Percentiles rank a stretch among this genome's conserved stretches.
phyloP scores from a whole-genome alignment of 257 asterid genomes.

The Nicotiana benthamiana region DNA sequence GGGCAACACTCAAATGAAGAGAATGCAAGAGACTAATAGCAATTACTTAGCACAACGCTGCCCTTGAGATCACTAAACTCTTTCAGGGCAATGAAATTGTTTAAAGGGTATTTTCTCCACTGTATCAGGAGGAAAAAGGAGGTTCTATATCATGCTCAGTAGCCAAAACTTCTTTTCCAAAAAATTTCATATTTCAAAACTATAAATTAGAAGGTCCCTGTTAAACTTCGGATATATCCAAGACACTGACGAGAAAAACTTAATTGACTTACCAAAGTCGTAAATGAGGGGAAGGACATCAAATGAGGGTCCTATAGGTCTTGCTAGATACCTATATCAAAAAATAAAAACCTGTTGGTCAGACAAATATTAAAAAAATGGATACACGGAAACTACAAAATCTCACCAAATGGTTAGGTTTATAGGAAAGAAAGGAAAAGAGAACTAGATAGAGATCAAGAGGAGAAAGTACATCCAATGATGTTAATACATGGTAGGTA shows the following conservation, averaged over 20 bases:
- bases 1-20: constrained; percentile 15
- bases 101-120: neutral
- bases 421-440: neutral
- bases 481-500: neutral
- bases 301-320: constrained; percentile 55
- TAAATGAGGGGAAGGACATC: constrained; percentile 49
- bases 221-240: constrained; percentile 10
- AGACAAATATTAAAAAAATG: constrained; percentile 20
- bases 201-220: constrained; percentile 8
- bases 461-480: constrained; percentile 1
- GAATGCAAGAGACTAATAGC: constrained; percentile 7
- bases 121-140: neutral
- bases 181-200: neutral
- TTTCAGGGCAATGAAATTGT: neutral
- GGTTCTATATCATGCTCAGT: neutral
- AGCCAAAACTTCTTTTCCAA: neutral
- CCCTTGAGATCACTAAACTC: neutral
- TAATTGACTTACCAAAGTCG: constrained; percentile 55
- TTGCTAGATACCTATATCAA: constrained; percentile 91
- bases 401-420: constrained; percentile 1
- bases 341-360: constrained; percentile 52
- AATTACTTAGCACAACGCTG: neutral
- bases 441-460: neutral
- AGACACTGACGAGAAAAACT: constrained; percentile 15
- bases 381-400: neutral